Percentiles rank a stretch among this genome's conserved stretches.
phyloP scores from a whole-genome alignment of 1,284 basidiomycete genomes.

The Wolfiporia cocos region DNA sequence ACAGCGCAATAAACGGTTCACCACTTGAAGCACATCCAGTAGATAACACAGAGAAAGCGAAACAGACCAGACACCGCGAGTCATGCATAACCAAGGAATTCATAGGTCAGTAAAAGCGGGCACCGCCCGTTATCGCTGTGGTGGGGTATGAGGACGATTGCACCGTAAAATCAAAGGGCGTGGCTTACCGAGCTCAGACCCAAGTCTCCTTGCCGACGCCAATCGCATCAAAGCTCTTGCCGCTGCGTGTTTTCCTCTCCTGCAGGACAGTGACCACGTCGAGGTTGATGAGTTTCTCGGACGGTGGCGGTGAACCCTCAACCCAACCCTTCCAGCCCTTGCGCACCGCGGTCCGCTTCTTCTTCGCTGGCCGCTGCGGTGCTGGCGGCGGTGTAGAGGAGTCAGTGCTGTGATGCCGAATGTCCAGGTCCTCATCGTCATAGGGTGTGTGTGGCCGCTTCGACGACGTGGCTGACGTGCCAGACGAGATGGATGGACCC shows the following conservation, averaged over 20 bases:
- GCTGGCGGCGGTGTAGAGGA: constrained; percentile 22
- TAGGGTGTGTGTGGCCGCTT: constrained; percentile 69
- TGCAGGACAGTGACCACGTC: constrained; percentile 53
- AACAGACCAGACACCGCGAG: no score
- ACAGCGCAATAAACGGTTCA: no score
- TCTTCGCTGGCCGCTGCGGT: constrained; percentile 36
- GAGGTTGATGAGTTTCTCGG: constrained; percentile 74
- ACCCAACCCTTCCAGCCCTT: constrained; percentile 87
- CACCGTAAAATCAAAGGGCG: constrained; percentile 14
- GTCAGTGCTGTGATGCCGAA: constrained; percentile 16
- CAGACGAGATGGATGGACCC: constrained; percentile 63
- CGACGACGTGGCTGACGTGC: constrained; percentile 69
- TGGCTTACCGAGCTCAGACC: constrained; percentile 23
- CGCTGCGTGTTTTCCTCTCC: constrained; percentile 69
- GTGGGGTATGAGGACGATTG: constrained; percentile 11
- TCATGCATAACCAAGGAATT: no score
- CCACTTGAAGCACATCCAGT: no score
- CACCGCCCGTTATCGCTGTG: no score
- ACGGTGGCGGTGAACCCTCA: constrained; percentile 74
- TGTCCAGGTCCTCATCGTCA: constrained; percentile 33
- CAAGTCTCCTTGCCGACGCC: constrained; percentile 47
- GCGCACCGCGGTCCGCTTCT: constrained; percentile 62
- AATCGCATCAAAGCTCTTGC: constrained; percentile 76
- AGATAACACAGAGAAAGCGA: no score
- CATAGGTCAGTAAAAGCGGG: no score